A percentile compares a stretch with the other conserved stretches of the same genome.
phyloP scores from a whole-genome alignment of 352 stramenopile genomes.

The Halophytophthora polymorphica region DNA sequence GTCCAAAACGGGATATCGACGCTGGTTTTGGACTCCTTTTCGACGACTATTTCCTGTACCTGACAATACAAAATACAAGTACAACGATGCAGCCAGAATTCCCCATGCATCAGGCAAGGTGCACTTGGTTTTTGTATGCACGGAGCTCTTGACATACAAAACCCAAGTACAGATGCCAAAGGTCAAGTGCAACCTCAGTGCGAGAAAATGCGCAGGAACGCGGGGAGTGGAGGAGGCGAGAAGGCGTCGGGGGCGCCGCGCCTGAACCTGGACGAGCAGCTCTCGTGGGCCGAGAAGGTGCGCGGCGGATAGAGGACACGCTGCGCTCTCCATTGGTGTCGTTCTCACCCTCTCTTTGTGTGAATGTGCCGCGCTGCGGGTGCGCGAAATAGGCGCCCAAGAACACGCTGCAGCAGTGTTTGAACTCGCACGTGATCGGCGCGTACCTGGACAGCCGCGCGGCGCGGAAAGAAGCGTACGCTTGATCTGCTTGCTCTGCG shows the following conservation, averaged over 20 bases:
- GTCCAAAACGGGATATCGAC: no score
- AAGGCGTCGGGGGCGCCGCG: slow-evolving; percentile 15
- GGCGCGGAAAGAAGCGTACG: slow-evolving; percentile 43
- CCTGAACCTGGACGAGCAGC: slow-evolving; percentile 61
- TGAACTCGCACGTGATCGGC: slow-evolving; percentile 79
- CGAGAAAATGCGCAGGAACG: slow-evolving; percentile 17
- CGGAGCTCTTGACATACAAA: no score
- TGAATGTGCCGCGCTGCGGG: neutral
- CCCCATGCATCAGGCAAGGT: no score
- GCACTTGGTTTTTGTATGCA: no score
- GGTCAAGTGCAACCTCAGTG: no score
- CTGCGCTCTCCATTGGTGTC: slow-evolving; percentile 2
- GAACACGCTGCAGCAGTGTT: slow-evolving; percentile 63
- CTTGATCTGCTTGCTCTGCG: neutral
- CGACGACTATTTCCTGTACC: no score
- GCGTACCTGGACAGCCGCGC: slow-evolving; percentile 60
- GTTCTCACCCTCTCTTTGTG: slow-evolving; percentile 5
- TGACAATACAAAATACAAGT: no score
- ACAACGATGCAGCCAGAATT: no score
- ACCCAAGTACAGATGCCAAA: no score
- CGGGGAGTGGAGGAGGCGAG: neutral
- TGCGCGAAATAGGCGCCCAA: slow-evolving; percentile 17
- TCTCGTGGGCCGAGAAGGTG: slow-evolving; percentile 58
- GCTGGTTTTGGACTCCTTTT: no score
- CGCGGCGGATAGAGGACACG: neutral